A percentile compares a stretch with the other conserved stretches of the same genome.
These are phyloP conservation scores for Borovskyia barvae DNA, from an alignment of 208 protist species.

Conservation along the genomic window DNA sequence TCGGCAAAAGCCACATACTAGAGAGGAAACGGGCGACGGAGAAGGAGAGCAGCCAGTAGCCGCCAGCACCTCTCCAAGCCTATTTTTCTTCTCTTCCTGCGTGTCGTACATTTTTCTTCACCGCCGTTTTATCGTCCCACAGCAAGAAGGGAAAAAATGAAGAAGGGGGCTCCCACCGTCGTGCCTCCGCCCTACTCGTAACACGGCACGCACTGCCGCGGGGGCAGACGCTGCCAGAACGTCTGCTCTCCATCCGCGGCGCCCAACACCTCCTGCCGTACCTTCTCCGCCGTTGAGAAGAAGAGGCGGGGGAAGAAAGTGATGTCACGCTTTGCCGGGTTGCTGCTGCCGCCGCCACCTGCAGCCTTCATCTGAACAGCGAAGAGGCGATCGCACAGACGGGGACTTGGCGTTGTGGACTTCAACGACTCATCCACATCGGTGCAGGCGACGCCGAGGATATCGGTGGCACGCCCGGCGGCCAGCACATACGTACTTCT, in stretches of 20 bases:
- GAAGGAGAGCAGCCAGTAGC: no score
- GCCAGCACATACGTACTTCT: conserved; percentile 38
- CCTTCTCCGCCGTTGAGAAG: conserved; percentile 25
- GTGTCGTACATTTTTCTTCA: no score
- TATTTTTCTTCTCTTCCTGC: no score
- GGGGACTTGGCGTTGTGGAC: not conserved
- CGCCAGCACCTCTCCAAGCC: no score
- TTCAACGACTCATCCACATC: conserved; percentile 28
- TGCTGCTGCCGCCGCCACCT: not conserved
- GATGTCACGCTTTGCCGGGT: conserved; percentile 20
- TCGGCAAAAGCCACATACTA: no score
- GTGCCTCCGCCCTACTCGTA: conserved; percentile 18
- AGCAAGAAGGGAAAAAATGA: not conserved
- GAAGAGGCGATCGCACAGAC: conserved; percentile 18
- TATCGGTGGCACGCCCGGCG: conserved; percentile 23
- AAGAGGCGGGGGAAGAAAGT: conserved; percentile 40
- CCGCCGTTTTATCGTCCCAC: no score
- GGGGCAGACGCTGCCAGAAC: conserved; percentile 44
- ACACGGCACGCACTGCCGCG: conserved; percentile 36
- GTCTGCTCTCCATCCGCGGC: conserved; percentile 5
- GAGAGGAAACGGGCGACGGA: no score
- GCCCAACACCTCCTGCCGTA: conserved; percentile 23
- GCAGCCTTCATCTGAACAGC: not conserved
- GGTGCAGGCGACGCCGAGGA: conserved; percentile 27
- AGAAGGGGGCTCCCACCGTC: not conserved